Percentiles rank a stretch among this genome's conserved stretches.
Conservation (phyloP, 2,329 filamentous ascomycete genomes). For the Lomentospora prolificans region DNA sequence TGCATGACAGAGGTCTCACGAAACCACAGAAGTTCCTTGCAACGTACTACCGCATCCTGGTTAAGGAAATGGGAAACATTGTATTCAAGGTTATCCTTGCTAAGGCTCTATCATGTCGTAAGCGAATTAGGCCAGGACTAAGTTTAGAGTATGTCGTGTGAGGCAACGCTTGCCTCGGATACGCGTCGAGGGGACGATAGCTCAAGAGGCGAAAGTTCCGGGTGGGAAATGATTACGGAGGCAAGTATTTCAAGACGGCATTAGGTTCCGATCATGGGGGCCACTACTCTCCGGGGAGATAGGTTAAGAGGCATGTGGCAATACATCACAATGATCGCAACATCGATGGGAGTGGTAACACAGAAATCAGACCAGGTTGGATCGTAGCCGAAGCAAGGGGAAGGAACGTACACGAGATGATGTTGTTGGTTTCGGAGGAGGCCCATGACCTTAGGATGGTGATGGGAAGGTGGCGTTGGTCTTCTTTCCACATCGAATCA, state of each 20-base stretch:
- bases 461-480: background rate
- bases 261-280: background rate
- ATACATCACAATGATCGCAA: background rate
- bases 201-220: too few relatives aligned
- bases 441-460: background rate
- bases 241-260: background rate
- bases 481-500: too few relatives aligned
- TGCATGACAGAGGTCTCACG: too few relatives aligned
- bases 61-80: too few relatives aligned
- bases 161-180: too few relatives aligned
- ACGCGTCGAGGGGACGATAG: too few relatives aligned
- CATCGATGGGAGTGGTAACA: background rate
- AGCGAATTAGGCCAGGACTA: background rate
- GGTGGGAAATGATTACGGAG: background rate
- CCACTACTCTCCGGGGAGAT: background rate
- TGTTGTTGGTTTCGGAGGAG: background rate
- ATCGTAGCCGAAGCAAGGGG: background rate
- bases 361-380: background rate
- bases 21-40: too few relatives aligned
- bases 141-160: background rate
- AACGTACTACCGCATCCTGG: too few relatives aligned
- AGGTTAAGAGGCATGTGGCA: background rate
- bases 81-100: too few relatives aligned
- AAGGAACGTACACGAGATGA: background rate
- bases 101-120: background rate